phyloP scores from a whole-genome alignment of 2,329 filamentous ascomycete species.

The Aureobasidium sp. region DNA sequence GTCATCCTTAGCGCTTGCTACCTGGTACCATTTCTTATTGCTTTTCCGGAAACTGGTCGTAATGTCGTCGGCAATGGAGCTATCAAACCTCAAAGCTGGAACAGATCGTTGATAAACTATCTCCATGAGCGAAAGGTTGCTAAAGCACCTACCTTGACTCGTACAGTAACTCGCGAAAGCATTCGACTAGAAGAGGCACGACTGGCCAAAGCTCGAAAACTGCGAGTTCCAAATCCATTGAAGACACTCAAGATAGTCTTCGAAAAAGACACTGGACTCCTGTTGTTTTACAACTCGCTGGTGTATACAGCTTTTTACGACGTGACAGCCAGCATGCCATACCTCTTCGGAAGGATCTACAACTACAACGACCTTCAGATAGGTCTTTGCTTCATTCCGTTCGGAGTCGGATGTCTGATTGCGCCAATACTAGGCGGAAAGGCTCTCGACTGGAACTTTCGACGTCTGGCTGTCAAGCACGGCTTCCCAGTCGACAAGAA shows the following conservation, averaged over 20 bases:
- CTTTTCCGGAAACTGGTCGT: slow-evolving; percentile 32
- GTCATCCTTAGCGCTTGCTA: slow-evolving; percentile 31
- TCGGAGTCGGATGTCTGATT: slow-evolving; percentile 30
- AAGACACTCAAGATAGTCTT: slow-evolving; percentile 31
- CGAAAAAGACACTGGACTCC: slow-evolving; percentile 33
- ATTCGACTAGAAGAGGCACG: slow-evolving; percentile 18
- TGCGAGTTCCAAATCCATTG: slow-evolving; percentile 38
- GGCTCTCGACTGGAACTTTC: slow-evolving; percentile 64
- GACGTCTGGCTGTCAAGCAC: slow-evolving; percentile 53
- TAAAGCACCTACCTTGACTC: slow-evolving; percentile 16
- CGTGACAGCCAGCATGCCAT: slow-evolving; percentile 38
- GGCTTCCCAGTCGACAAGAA: slow-evolving; percentile 54
- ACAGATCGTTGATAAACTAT: slow-evolving; percentile 22
- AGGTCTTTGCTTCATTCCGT: slow-evolving; percentile 31
- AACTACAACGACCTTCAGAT: slow-evolving; percentile 40
- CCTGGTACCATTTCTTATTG: slow-evolving; percentile 22
- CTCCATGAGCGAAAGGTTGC: slow-evolving; percentile 17
- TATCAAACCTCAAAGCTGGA: slow-evolving; percentile 22
- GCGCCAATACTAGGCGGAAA: slow-evolving; percentile 41
- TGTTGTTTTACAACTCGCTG: slow-evolving; percentile 27
- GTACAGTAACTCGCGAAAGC: slow-evolving; percentile 19
- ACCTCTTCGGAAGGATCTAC: slow-evolving; percentile 38
- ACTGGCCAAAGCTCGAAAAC: slow-evolving; percentile 24
- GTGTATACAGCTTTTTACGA: slow-evolving; percentile 43
- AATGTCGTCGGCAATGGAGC: slow-evolving; percentile 33